phyloP scores from a whole-genome alignment of 129 eudicot species.

The Flaveria trinervia region DNA sequence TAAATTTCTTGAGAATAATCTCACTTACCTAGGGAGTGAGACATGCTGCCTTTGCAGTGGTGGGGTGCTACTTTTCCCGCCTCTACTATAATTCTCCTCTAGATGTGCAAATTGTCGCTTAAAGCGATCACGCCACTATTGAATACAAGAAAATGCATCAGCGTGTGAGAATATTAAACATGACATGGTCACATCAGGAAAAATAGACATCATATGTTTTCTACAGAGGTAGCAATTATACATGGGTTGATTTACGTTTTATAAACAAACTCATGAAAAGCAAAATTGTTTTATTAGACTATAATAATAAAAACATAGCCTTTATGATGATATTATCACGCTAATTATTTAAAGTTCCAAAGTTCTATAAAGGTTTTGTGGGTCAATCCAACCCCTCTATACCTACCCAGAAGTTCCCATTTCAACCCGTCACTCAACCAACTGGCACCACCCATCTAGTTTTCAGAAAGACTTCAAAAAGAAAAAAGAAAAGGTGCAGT shows the following conservation, averaged over 20 bases:
- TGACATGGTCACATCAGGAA: background rate
- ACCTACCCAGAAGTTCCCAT: background rate
- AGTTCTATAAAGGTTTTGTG: background rate
- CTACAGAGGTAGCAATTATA: background rate
- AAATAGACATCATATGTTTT: slow-evolving; percentile 3
- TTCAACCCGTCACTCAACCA: background rate
- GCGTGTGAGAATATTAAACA: slow-evolving; percentile 5
- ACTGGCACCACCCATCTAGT: background rate
- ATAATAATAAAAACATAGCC: background rate
- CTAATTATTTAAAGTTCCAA: background rate
- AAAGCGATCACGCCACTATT: slow-evolving; percentile 94
- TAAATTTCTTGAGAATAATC: slow-evolving; percentile 6
- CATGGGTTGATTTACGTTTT: background rate
- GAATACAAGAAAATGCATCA: background rate
- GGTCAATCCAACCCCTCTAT: background rate
- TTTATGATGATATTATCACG: background rate
- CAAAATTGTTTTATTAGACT: background rate
- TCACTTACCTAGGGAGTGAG: slow-evolving; percentile 83
- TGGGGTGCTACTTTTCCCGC: slow-evolving; percentile 66
- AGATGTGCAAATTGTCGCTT: slow-evolving; percentile 97
- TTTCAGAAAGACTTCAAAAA: slow-evolving; percentile 10
- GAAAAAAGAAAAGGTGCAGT: background rate
- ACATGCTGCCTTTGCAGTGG: slow-evolving; percentile 87
- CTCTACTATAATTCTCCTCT: slow-evolving; percentile 78
- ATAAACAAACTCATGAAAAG: background rate